Percentiles rank a stretch among this genome's conserved stretches.
These are phyloP conservation scores for Lipomyces orientalis DNA, from an alignment of 805 yeast species.

Conservation along the genomic window DNA sequence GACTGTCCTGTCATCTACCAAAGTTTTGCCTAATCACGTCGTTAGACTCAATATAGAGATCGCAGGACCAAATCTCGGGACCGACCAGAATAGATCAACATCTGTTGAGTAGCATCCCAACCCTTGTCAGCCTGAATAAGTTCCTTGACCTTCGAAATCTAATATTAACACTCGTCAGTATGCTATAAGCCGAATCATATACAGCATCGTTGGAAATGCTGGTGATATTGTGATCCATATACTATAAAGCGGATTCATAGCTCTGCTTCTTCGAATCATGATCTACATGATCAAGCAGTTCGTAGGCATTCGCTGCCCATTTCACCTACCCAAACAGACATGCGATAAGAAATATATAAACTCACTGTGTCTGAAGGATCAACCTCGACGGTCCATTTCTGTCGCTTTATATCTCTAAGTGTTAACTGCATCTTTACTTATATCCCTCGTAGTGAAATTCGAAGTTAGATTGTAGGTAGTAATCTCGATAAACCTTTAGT, in stretches of 20 bases:
- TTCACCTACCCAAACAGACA: not conserved
- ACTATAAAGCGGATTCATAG: not conserved
- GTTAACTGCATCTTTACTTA: conserved; percentile 67
- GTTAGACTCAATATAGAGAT: not conserved
- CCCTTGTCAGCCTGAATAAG: conserved; percentile 70
- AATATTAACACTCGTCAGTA: not conserved
- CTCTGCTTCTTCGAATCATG: not conserved
- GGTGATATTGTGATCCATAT: not conserved
- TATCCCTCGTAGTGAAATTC: not conserved
- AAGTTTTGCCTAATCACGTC: conserved; percentile 63
- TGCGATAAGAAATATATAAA: conserved; percentile 25
- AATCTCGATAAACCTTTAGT: not conserved
- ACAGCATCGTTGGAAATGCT: not conserved
- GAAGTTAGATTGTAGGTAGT: not conserved
- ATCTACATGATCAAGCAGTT: not conserved
- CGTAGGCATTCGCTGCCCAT: not conserved
- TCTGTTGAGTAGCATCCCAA: conserved; percentile 75
- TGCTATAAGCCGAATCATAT: not conserved
- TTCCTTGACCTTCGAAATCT: conserved; percentile 72
- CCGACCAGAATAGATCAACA: conserved; percentile 84
- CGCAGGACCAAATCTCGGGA: not conserved
- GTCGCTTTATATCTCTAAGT: conserved; percentile 92
- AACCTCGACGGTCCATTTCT: conserved; percentile 78
- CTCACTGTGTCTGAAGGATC: conserved; percentile 70
- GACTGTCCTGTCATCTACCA: conserved; percentile 79